phyloP scores from a whole-genome alignment of 2,329 filamentous ascomycete species.

The Rutstroemia sp. region DNA sequence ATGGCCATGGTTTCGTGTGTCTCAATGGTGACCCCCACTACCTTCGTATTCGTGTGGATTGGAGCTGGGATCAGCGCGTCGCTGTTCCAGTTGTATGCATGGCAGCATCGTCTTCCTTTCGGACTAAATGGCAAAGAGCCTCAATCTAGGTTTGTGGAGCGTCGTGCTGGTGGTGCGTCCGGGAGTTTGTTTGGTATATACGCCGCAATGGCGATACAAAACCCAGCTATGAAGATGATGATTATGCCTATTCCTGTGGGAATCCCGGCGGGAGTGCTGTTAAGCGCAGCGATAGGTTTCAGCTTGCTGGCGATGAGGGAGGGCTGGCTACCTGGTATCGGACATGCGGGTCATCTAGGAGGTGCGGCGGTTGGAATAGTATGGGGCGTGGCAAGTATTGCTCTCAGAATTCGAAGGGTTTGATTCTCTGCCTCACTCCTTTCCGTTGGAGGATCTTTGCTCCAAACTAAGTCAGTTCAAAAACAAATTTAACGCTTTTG shows the following conservation, averaged over 20 bases:
- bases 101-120: background rate
- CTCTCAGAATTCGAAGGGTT: background rate
- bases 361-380: slow-evolving; percentile 2
- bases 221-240: background rate
- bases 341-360: slow-evolving; percentile 5
- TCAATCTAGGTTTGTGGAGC: background rate
- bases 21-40: background rate
- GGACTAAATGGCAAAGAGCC: too few species aligned
- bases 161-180: background rate
- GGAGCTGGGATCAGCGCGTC: slow-evolving; percentile 1
- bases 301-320: slow-evolving; percentile 1
- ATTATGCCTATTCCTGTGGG: background rate
- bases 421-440: background rate
- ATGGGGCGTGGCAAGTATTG: background rate
- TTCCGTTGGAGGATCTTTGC: too few species aligned
- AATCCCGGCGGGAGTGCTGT: background rate
- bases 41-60: background rate
- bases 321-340: background rate
- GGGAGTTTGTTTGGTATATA: background rate
- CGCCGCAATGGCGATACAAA: background rate
- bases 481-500: too few species aligned
- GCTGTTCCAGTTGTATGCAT: background rate
- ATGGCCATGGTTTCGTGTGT: background rate
- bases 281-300: background rate
- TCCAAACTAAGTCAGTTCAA: too few species aligned